Evolutionary conservation across 345 rosid species (phyloP), one percentile per base, ranked within the genome.

Genomic region (Camelina hispida): DNA sequence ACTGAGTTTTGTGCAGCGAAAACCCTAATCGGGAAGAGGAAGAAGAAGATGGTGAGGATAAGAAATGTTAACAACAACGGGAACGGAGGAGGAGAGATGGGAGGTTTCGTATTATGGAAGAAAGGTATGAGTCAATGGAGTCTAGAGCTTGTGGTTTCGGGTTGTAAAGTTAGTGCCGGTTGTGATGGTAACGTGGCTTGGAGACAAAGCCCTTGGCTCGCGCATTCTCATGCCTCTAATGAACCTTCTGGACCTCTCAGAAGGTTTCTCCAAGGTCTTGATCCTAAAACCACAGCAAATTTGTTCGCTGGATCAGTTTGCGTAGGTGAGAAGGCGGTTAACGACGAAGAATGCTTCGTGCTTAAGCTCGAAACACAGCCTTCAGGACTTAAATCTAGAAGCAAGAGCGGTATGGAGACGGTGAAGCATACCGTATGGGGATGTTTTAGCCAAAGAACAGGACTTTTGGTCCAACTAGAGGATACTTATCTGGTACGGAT

Each of bases 171-270:
- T 22, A 91, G 96, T 72, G 97, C 97, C 0, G 98, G 97, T 8
- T 88, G 97, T 79, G 97, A 94, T 57, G 98, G 97, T 3, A 87
- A 85, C 73, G 84, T 91, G 23, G 91, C 95, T 20, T 91, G 98
- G 98, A 84, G 90, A 58, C 97, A 94, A 82, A 91, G 93, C 5
- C 97, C 97, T n/a, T 91, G 96, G 93, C 95, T 89, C 53, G 63
- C 55, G 9, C 90, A 86, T 63, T 87, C 98, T 50, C 96, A 91
- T 60, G 96, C 92, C 4, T 91, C 93, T 12, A 84, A 91, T 53
- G 97, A 97, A 57, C 95, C 96, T 1, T 91, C 95, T 3, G 81
- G 96, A 48, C 93, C 96, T 7, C 93, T 94, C 8, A 79, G 98
- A 70, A 91, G 95, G 14, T 86, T 91, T 74, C 82, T 79, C 1